Evolutionary conservation across 179 eudicot genomes (phyloP).

Genomic region (Silene coronaria): DNA sequence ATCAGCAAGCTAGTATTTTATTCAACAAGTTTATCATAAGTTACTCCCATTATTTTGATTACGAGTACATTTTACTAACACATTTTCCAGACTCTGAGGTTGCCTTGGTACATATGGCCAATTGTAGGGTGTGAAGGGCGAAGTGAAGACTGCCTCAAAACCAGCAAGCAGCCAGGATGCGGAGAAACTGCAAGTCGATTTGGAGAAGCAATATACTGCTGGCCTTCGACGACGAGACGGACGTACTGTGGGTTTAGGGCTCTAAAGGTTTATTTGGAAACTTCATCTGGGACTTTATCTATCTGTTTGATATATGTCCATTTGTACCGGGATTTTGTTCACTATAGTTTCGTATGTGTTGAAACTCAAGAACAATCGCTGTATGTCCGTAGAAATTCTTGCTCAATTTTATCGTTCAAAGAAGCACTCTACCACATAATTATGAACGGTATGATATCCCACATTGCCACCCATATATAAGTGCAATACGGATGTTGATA

Average conservation of each 20-base stretch:
- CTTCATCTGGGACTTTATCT: slow-evolving; percentile 10
- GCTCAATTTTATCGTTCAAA: background rate
- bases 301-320: slow-evolving; percentile 6
- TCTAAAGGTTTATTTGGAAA: slow-evolving; percentile 21
- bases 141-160: slow-evolving; percentile 41
- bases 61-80: slow-evolving; percentile 61
- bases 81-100: slow-evolving; percentile 99
- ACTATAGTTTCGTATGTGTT: background rate
- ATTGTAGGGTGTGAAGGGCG: slow-evolving; percentile 99
- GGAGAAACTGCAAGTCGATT: slow-evolving; percentile 87
- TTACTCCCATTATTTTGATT: background rate
- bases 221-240: slow-evolving; percentile 95
- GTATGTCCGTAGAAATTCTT: background rate
- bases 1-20: too few relatives aligned
- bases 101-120: slow-evolving; percentile 93
- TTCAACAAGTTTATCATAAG: background rate
- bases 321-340: slow-evolving; percentile 15
- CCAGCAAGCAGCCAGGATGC: slow-evolving; percentile 41
- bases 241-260: slow-evolving; percentile 93
- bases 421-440: background rate
- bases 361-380: background rate
- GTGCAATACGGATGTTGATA: background rate
- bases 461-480: too few relatives aligned
- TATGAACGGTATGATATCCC: background rate
- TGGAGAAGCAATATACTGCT: slow-evolving; percentile 94